These are phyloP conservation scores for Spergularia azorica DNA, from an alignment of 179 eudicot species.

Conservation along the genomic window DNA sequence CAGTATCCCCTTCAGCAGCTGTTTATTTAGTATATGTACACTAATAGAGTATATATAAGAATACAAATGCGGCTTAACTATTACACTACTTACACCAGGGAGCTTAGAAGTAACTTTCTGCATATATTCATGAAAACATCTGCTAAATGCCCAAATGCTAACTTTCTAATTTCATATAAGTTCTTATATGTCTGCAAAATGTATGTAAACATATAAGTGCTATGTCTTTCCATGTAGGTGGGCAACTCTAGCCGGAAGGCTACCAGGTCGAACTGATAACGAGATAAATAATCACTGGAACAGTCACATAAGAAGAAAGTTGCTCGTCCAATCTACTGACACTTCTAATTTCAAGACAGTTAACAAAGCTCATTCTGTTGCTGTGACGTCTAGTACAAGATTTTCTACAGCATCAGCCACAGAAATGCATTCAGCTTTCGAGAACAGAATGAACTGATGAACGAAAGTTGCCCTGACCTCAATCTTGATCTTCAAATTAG, in stretches of 20 bases:
- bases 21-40: neutral
- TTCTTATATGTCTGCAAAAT: no score
- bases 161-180: no score
- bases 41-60: no score
- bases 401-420: neutral
- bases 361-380: neutral
- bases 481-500: neutral
- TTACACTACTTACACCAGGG: no score
- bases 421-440: neutral
- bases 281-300: constrained; percentile 10
- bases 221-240: neutral
- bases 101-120: no score
- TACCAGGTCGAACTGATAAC: constrained; percentile 4
- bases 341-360: neutral
- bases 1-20: neutral
- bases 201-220: no score
- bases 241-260: neutral
- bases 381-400: neutral
- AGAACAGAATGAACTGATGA: neutral
- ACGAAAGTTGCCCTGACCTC: neutral
- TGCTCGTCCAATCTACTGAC: neutral
- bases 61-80: no score
- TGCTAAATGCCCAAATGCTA: no score
- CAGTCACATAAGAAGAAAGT: neutral
- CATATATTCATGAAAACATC: no score